Evolutionary conservation across 495 filamentous ascomycete genomes (phyloP).

Genomic region (Penicillium subrubescens): DNA sequence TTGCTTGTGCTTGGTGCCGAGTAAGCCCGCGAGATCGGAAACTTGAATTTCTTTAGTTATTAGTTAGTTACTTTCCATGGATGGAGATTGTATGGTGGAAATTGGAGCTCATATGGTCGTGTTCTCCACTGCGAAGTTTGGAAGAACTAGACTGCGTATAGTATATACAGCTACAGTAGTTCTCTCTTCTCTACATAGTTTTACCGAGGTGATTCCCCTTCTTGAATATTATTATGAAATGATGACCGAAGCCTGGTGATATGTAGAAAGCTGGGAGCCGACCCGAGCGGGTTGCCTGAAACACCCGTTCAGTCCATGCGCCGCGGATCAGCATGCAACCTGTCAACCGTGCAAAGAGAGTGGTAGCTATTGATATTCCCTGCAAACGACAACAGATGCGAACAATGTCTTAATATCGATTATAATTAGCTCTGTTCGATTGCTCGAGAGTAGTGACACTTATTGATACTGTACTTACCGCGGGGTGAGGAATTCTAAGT

Average conservation of each 20-base stretch:
- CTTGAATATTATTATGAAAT: background rate
- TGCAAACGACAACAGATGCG: background rate
- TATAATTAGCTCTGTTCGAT: background rate
- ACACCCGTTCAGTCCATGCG: conserved; percentile 23
- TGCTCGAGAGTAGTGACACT: background rate
- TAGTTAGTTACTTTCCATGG: background rate
- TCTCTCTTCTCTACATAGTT: background rate
- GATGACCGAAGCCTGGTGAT: background rate
- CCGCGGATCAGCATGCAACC: conserved; percentile 23
- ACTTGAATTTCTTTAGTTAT: background rate
- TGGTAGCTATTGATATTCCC: background rate
- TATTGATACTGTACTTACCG: background rate
- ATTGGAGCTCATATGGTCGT: background rate
- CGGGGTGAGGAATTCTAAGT: background rate
- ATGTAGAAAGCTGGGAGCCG: conserved; percentile 7
- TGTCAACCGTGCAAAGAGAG: conserved; percentile 1
- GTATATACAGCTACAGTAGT: background rate
- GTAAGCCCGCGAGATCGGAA: background rate
- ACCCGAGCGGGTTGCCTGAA: conserved; percentile 28
- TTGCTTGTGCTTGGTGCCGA: background rate
- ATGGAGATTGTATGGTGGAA: background rate
- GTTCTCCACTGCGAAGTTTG: background rate
- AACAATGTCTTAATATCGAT: background rate
- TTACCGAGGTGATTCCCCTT: background rate
- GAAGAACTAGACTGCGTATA: background rate